phyloP scores from a whole-genome alignment of 2,329 filamentous ascomycete species.

The Paramyrothecium roridum region DNA sequence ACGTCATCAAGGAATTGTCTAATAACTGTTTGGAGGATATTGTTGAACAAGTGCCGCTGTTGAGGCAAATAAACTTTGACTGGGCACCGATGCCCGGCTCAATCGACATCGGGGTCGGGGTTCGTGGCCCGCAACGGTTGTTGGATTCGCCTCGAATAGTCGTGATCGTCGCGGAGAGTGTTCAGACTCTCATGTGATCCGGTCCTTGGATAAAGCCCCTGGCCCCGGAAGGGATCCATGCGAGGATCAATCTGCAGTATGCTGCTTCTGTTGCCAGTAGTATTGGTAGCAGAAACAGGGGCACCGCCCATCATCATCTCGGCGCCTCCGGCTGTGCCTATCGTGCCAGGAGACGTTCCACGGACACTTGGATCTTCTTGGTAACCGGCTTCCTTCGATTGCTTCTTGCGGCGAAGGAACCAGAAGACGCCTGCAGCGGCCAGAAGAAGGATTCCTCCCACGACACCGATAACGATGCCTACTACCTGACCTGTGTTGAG shows the following conservation, averaged over 20 bases:
- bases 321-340: constrained; percentile 34
- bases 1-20: constrained; percentile 25
- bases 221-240: constrained; percentile 55
- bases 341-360: constrained; percentile 49
- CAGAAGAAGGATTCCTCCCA: constrained; percentile 37
- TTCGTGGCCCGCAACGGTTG: constrained; percentile 59
- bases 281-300: constrained; percentile 23
- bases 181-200: constrained; percentile 62
- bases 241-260: constrained; percentile 58
- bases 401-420: constrained; percentile 41
- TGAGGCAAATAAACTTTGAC: background rate
- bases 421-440: constrained; percentile 36
- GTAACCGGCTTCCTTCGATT: constrained; percentile 37
- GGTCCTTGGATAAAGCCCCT: constrained; percentile 53
- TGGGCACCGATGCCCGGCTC: background rate
- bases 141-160: constrained; percentile 61
- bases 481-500: constrained; percentile 46
- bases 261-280: constrained; percentile 48
- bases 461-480: constrained; percentile 51
- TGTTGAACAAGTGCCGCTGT: background rate
- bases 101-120: constrained; percentile 44
- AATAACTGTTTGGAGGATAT: constrained; percentile 7
- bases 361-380: constrained; percentile 43
- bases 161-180: constrained; percentile 61
- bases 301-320: constrained; percentile 38